Conservation (phyloP, 352 stramenopile genomes). For the Phytopythium chamaehyphon region DNA sequence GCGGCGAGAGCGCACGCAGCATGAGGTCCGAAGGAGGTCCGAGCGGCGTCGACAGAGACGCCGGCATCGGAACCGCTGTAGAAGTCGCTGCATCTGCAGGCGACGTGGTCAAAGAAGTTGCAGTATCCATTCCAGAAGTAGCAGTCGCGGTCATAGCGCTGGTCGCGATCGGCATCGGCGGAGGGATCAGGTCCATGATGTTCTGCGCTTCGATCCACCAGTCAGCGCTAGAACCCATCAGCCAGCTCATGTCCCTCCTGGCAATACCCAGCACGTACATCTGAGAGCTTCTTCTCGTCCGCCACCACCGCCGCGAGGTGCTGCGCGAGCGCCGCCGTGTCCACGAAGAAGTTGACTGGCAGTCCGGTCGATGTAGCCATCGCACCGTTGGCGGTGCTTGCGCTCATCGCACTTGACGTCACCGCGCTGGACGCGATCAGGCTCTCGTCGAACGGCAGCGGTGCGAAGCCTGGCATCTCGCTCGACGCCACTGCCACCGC, state of each 20-base stretch:
- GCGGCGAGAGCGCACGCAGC: slow-evolving; percentile 69
- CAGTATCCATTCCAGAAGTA: slow-evolving; percentile 3
- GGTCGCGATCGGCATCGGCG: slow-evolving; percentile 19
- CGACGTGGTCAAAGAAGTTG: neutral
- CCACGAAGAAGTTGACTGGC: slow-evolving; percentile 52
- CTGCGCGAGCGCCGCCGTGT: slow-evolving; percentile 43
- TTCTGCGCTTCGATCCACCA: slow-evolving; percentile 31
- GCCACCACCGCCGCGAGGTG: slow-evolving; percentile 64
- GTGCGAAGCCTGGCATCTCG: slow-evolving; percentile 16
- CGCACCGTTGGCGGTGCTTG: slow-evolving; percentile 5
- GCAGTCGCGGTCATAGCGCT: neutral
- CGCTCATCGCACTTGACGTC: slow-evolving; percentile 7
- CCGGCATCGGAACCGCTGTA: slow-evolving; percentile 6
- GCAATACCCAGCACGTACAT: slow-evolving; percentile 30
- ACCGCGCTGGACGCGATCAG: slow-evolving; percentile 28
- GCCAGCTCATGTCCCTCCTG: too few species aligned
- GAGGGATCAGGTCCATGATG: slow-evolving; percentile 76
- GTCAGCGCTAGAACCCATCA: slow-evolving; percentile 4
- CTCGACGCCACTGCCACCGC: neutral
- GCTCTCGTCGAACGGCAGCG: slow-evolving; percentile 57
- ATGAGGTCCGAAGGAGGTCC: slow-evolving; percentile 58
- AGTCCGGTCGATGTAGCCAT: slow-evolving; percentile 13
- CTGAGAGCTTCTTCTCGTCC: slow-evolving; percentile 77
- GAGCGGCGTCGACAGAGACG: slow-evolving; percentile 49
- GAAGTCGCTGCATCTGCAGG: neutral